Conservation (phyloP, 2,329 filamentous ascomycete genomes). For the Amylocarpus encephaloides region DNA sequence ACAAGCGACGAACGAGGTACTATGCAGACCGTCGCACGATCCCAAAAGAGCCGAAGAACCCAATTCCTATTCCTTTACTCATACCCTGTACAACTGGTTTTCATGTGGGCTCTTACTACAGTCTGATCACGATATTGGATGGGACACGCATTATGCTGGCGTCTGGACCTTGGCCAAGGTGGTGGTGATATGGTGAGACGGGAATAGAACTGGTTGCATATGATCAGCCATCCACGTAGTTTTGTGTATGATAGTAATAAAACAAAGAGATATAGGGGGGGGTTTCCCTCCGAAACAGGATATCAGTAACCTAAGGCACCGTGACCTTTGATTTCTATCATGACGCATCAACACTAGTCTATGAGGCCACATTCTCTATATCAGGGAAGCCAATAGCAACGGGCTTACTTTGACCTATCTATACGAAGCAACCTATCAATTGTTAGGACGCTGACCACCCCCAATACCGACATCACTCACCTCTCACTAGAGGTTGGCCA, state of each 20-base stretch:
- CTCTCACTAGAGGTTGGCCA: too few species aligned
- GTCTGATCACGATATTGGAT: constrained; percentile 13
- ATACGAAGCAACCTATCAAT: too few species aligned
- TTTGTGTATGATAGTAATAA: neutral
- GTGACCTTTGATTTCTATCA: neutral
- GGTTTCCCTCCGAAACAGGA: neutral
- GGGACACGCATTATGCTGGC: constrained; percentile 19
- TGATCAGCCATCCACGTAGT: neutral
- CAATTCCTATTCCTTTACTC: constrained; percentile 93
- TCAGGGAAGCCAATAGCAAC: too few species aligned
- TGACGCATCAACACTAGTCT: too few species aligned
- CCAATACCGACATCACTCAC: too few species aligned
- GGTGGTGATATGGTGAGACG: neutral
- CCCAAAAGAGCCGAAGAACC: constrained; percentile 79
- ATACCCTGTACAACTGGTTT: constrained; percentile 86
- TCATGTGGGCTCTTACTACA: constrained; percentile 75
- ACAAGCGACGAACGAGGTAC: constrained; percentile 53
- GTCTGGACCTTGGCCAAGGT: constrained; percentile 13
- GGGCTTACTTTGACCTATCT: too few species aligned
- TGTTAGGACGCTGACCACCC: too few species aligned
- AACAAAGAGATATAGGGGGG: neutral
- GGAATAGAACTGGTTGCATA: neutral
- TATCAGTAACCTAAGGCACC: neutral
- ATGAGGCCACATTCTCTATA: too few species aligned
- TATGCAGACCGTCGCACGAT: constrained; percentile 68